Conservation (phyloP, 1,284 basidiomycete genomes). For the Microbotryomycetes sp. region DNA sequence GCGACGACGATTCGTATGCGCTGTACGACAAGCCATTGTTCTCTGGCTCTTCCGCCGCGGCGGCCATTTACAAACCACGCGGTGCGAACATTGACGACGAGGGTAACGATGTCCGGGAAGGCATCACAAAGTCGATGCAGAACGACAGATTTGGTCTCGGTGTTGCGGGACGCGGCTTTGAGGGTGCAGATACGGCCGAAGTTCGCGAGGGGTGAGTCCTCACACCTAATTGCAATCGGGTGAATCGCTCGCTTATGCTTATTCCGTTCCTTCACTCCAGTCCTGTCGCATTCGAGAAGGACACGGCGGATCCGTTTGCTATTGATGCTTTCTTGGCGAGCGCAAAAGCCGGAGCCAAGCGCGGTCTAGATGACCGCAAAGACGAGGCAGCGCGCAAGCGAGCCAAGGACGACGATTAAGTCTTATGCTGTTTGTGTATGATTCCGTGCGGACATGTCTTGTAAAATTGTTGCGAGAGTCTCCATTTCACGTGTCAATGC, state of each 20-base stretch:
- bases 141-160: conserved; percentile 93
- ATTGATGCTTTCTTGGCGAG: conserved; percentile 95
- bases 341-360: conserved; percentile 73
- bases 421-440: not conserved
- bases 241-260: not conserved
- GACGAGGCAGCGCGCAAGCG: conserved; percentile 26
- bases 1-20: conserved; percentile 85
- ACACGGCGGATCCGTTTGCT: conserved; percentile 92
- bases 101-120: conserved; percentile 76
- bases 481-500: not conserved
- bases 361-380: conserved; percentile 42
- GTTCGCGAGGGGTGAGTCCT: conserved; percentile 45
- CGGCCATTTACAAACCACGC: conserved; percentile 92
- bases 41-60: conserved; percentile 88
- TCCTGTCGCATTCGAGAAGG: conserved; percentile 99
- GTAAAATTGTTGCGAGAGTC: too few species aligned
- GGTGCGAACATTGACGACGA: conserved; percentile 61
- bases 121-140: conserved; percentile 76
- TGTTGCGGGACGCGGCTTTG: conserved; percentile 63
- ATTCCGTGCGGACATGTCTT: not conserved
- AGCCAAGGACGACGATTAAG: conserved; percentile 7
- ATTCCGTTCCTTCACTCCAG: conserved; percentile 50
- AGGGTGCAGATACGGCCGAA: conserved; percentile 75
- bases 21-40: conserved; percentile 93
- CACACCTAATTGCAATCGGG: not conserved